phyloP scores from a whole-genome alignment of 148 eudicot genomes.

The Euryodendron excelsum region DNA sequence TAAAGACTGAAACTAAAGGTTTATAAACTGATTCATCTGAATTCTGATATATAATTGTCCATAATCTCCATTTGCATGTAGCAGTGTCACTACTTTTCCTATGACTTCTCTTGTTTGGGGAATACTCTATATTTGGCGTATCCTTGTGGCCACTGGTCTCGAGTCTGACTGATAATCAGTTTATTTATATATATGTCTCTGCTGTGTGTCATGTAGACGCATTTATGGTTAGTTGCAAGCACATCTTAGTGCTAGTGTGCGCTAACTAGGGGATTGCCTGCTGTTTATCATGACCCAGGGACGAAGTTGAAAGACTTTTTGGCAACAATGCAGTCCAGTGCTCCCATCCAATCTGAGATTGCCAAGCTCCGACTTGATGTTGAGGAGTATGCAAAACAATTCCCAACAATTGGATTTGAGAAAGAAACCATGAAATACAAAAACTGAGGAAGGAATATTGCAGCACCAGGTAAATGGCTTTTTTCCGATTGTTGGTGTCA shows the following conservation, averaged over 20 bases:
- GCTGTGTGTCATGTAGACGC: too few relatives aligned
- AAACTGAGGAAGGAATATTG: conserved; percentile 39
- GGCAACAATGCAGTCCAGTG: conserved; percentile 62
- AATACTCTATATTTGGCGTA: neutral
- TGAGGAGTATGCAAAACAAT: conserved; percentile 95
- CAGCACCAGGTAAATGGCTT: conserved; percentile 15
- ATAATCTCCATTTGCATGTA: neutral
- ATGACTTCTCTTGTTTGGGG: neutral
- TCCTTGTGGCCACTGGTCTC: neutral
- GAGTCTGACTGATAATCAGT: neutral
- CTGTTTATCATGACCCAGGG: conserved; percentile 40
- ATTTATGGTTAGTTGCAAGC: too few relatives aligned
- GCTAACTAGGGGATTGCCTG: neutral
- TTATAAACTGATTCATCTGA: neutral
- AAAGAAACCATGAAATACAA: conserved; percentile 95
- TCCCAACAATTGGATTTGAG: conserved; percentile 96
- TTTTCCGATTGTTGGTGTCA: conserved; percentile 7
- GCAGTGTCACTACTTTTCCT: too few relatives aligned
- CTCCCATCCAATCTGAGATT: conserved; percentile 64
- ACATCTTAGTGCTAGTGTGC: neutral
- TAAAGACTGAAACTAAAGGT: conserved; percentile 81
- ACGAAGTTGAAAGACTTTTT: conserved; percentile 96
- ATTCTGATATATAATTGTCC: neutral
- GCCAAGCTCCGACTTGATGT: conserved; percentile 73
- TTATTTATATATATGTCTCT: too few relatives aligned